A percentile compares a stretch with the other conserved stretches of the same genome.
Conservation (phyloP, 2,329 filamentous ascomycete genomes). For the Arthrobotrys iridis region DNA sequence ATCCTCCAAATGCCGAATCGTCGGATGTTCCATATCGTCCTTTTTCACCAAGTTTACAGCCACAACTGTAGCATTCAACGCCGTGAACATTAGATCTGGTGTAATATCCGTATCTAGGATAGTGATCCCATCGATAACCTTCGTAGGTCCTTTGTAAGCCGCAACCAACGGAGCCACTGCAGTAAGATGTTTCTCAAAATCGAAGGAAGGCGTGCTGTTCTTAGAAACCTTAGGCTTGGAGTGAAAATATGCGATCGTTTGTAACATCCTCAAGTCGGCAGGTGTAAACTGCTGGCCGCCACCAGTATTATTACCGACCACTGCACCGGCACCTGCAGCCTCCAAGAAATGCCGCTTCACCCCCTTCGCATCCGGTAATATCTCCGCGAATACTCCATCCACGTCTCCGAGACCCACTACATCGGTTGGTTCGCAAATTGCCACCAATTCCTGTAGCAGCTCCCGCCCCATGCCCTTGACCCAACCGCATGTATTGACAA, state of each 20-base stretch:
- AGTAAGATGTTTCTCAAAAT: conserved; percentile 67
- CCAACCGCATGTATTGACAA: conserved; percentile 79
- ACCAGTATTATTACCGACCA: conserved; percentile 67
- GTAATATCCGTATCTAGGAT: conserved; percentile 73
- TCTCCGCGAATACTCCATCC: conserved; percentile 44
- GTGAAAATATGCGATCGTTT: conserved; percentile 84
- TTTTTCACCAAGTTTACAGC: conserved; percentile 73
- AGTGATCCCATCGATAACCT: conserved; percentile 72
- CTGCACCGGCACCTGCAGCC: neutral
- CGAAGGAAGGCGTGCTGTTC: conserved; percentile 43
- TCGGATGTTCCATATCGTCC: conserved; percentile 57
- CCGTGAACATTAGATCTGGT: conserved; percentile 69
- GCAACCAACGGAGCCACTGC: conserved; percentile 71
- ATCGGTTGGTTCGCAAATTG: conserved; percentile 68
- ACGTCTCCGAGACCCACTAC: conserved; percentile 64
- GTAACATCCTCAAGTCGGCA: conserved; percentile 75
- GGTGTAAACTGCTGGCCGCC: conserved; percentile 64
- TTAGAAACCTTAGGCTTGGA: conserved; percentile 22
- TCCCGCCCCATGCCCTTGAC: conserved; percentile 76
- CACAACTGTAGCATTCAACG: conserved; percentile 76
- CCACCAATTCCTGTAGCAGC: conserved; percentile 70
- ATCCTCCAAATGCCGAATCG: conserved; percentile 27
- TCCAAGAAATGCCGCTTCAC: conserved; percentile 22
- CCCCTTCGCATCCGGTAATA: conserved; percentile 10
- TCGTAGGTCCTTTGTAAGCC: conserved; percentile 66